These are phyloP conservation scores for Neofusicoccum kwambonambiense DNA, from an alignment of 2,329 filamentous ascomycete species.

Conservation along the genomic window DNA sequence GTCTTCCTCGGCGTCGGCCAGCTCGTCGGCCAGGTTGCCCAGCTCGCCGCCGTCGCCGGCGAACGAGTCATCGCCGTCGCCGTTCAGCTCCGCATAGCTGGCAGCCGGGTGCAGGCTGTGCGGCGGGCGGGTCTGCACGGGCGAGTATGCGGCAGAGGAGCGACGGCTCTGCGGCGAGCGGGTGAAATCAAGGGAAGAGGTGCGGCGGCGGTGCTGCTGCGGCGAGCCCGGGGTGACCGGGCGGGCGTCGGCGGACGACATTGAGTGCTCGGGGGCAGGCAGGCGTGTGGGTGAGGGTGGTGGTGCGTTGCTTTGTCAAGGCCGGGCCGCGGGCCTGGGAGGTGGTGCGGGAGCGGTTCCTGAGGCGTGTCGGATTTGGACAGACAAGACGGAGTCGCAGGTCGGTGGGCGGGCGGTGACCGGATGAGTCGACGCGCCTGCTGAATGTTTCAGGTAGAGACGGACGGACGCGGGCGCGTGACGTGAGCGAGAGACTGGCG, in stretches of 20 bases:
- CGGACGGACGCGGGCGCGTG: conserved; percentile 5
- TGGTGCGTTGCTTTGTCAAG: not conserved
- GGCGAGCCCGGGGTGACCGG: conserved; percentile 11
- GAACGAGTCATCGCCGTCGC: conserved; percentile 38
- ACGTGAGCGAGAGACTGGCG: conserved; percentile 15
- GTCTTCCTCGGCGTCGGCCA: conserved; percentile 70
- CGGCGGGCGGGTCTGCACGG: conserved; percentile 42
- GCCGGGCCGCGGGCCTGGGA: conserved; percentile 9
- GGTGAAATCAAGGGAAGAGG: conserved; percentile 43
- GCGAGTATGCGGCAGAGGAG: conserved; percentile 46
- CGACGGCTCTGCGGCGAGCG: conserved; percentile 35
- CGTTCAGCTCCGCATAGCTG: conserved; percentile 29
- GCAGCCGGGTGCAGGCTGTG: conserved; percentile 23
- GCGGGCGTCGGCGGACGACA: conserved; percentile 15
- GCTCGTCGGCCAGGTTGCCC: conserved; percentile 77
- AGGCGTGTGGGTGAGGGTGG: not conserved
- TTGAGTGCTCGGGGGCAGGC: not conserved
- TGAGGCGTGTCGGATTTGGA: not conserved
- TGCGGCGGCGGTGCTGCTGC: conserved; percentile 30
- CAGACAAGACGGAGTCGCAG: not conserved
- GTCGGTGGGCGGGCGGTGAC: conserved; percentile 8
- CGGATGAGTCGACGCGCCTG: not conserved
- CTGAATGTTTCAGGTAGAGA: conserved; percentile 11
- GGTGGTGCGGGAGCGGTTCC: not conserved
- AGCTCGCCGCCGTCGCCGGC: conserved; percentile 55